These are phyloP conservation scores for Odonthalia washingtoniensis DNA, from an alignment of 31 red algal genomes.

Conservation along the genomic window DNA sequence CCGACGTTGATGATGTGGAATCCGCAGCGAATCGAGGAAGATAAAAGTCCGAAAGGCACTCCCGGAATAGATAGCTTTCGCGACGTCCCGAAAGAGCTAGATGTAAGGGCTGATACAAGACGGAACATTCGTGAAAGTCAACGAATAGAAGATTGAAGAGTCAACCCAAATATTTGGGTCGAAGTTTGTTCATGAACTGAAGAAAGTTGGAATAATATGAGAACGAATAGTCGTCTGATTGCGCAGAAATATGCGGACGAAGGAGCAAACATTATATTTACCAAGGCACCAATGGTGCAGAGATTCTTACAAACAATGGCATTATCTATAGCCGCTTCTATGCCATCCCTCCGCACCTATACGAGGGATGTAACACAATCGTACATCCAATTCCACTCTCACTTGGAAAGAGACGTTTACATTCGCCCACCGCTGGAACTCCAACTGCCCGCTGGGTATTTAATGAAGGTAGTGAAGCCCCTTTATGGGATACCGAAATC, in stretches of 20 bases:
- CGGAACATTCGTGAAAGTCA: background rate
- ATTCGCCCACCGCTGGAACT: no score
- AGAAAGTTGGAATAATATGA: background rate
- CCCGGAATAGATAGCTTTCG: background rate
- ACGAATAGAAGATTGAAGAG: background rate
- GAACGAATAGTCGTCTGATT: background rate
- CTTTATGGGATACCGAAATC: no score
- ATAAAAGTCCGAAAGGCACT: background rate
- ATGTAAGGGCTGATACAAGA: background rate
- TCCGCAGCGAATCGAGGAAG: background rate
- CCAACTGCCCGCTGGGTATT: no score
- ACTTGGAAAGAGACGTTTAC: no score
- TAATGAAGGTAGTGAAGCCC: no score
- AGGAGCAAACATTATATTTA: background rate
- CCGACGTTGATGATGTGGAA: background rate
- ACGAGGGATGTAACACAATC: background rate
- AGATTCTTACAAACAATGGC: background rate
- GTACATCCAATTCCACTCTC: background rate
- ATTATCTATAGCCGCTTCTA: background rate
- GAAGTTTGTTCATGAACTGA: background rate
- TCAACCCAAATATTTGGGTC: background rate
- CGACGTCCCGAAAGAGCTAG: background rate
- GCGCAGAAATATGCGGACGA: background rate
- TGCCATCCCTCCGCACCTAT: background rate
- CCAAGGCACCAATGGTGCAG: background rate